Base-by-base conservation (phyloP, 1,139 yeast species). In the Candida tropicalis region DNA sequence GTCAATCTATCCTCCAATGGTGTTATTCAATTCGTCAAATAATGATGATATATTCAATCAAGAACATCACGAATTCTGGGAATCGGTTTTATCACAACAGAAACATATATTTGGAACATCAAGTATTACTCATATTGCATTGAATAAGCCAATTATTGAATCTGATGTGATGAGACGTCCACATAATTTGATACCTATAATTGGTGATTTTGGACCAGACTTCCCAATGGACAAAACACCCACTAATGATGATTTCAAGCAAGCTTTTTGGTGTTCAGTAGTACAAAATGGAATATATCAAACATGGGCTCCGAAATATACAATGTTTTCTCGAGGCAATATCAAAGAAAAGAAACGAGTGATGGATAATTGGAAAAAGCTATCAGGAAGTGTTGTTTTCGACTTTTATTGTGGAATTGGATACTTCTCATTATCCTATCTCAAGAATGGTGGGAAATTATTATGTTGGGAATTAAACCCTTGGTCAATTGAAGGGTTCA, bases 311-410 rank as follows among this genome's bases (percentile, higher is more conserved):
- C 97, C 97, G 0, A 59, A 74, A 42, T 84, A 81, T 56, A 87
- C 96, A 10, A 89, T 89, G 97, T 89, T 89, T 58, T 83, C 91
- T 29, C 63, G 96, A n/a, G 97, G 96, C 0, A 89, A 89, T 57
- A 79, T 89, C 52, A 85, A 84, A 50, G 97, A 89, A 57, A 89
- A 89, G 60, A 76, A 81, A 12, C 63, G 97, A 17, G 73, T 89
- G 0, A 59, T 84, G 41, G 68, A 67, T 23, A 52, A 50, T 4
- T 75, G 70, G 55, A 46, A 47, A 6, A 53, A 60, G 10, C 64
- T 81, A 2, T 45, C 54, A 7, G 68, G 59, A 7, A 65, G 71
- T 0, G 71, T 70, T 25, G 79, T 85, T 0, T 68, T 85, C 5
- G 97, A 89, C 57, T 57, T 89, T 45, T 89, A 88, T 58, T 82